These are phyloP conservation scores for Coniochaeta sp. DNA, from an alignment of 2,329 filamentous ascomycete genomes.

Conservation along the genomic window DNA sequence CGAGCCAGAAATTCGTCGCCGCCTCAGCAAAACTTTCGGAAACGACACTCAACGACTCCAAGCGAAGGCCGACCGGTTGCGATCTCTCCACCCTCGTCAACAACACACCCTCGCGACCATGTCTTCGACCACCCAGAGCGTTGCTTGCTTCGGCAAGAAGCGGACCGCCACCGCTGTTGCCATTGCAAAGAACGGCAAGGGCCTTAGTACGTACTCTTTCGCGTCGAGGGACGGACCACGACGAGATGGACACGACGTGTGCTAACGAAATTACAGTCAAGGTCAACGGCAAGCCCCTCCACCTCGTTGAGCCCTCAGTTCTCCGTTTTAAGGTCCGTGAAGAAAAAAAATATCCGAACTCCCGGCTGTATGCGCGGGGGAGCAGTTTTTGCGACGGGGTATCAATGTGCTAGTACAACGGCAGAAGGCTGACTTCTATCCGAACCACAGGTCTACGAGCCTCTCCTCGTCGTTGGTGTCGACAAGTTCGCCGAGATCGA, in stretches of 20 bases:
- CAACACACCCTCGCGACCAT: constrained; percentile 44
- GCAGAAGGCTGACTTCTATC: constrained; percentile 6
- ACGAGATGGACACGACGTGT: background rate
- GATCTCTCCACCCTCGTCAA: constrained; percentile 1
- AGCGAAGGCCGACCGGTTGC: constrained; percentile 2
- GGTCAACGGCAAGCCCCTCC: constrained; percentile 96
- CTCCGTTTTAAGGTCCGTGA: constrained; percentile 85
- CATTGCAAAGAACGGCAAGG: constrained; percentile 63
- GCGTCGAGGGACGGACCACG: background rate
- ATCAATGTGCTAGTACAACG: background rate
- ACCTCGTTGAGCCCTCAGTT: constrained; percentile 91
- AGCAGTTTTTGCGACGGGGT: constrained; percentile 7
- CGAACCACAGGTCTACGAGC: constrained; percentile 78
- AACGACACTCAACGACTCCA: constrained; percentile 1
- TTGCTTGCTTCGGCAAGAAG: constrained; percentile 99
- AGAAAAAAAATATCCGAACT: background rate
- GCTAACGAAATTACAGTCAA: constrained; percentile 46
- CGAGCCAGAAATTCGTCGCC: background rate
- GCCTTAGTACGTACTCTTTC: background rate
- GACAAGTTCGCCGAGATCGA: constrained; percentile 60
- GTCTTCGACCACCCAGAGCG: constrained; percentile 65
- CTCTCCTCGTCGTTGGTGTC: constrained; percentile 89
- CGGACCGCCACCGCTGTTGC: constrained; percentile 85
- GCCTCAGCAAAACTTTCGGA: constrained; percentile 1
- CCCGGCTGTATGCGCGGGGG: background rate